Evolutionary conservation across 2,329 filamentous ascomycete genomes (phyloP), one percentile per base, ranked within the genome.

Genomic region (Ophiostoma tasmaniense): DNA sequence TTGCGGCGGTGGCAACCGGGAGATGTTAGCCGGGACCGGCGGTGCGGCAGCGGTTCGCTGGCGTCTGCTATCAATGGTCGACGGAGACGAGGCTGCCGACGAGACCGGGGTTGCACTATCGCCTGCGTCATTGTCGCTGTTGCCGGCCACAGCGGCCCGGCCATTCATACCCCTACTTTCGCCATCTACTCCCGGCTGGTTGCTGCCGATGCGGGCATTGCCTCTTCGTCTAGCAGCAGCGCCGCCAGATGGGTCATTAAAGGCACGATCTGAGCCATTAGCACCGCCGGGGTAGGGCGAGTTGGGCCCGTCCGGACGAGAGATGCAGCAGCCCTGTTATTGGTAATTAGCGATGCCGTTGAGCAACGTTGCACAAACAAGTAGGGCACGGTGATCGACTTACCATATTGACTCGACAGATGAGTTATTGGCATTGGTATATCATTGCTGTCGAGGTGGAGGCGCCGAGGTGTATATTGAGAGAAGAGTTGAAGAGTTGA

Each of bases 241-340:
- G 70, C 70, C 71, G 71, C 20, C 59, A 67, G 66, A 22, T 11
- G 75, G 76, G 20, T 79, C 76, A 71, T 84, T 86, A 76, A 86
- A 85, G 69, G 84, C 83, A 68, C 83, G 81, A 67, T 83, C 80
- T 10, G 84, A 85, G 70, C 81, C 80, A 45, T 83, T 83, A 33
- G 80, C 77, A 52, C 79, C 82, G 66, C 79, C 82, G 66, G 82
- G 81, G 71, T 85, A 86, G 28, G 84, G 84, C 66, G 83, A 84
- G 75, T 84, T 84, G 13, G 83, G 80, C 70, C 81, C 83, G 33
- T 80, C 78, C 42, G 83, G 79, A 65, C 79, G 80, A 61, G 85
- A 87, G 74, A 86, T 80, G 75, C 85, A 87, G 77, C 85, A 88
- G 74, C 85, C 85, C 85, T 87, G 17, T 39, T n/a, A 20, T 45